Evolutionary conservation across 2,329 filamentous ascomycete species (phyloP).

Genomic region (Pseudocercospora pini-densiflorae): DNA sequence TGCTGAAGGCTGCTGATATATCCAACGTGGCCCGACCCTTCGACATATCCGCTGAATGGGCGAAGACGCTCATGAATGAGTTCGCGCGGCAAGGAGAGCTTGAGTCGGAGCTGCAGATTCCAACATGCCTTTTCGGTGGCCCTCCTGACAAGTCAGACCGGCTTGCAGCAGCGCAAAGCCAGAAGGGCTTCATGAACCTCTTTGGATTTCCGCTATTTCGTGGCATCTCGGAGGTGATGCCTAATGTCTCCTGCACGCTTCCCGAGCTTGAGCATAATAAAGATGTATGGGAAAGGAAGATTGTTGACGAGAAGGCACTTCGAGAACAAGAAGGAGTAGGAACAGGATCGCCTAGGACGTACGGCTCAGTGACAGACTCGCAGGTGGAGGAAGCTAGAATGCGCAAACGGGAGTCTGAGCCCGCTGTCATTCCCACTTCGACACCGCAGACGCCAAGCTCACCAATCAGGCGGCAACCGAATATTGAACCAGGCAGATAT

Average conservation of each 20-base stretch:
- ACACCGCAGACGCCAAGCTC: constrained; percentile 29
- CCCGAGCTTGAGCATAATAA: constrained; percentile 81
- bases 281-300: constrained; percentile 69
- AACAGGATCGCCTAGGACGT: constrained; percentile 32
- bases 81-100: constrained; percentile 92
- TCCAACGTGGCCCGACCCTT: constrained; percentile 94
- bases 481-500: constrained; percentile 19
- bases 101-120: constrained; percentile 85
- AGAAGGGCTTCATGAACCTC: constrained; percentile 95
- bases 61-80: constrained; percentile 90
- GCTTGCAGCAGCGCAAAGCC: constrained; percentile 80
- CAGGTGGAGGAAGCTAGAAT: constrained; percentile 39
- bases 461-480: constrained; percentile 27
- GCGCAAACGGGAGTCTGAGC: constrained; percentile 37
- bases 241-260: constrained; percentile 81
- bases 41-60: constrained; percentile 84
- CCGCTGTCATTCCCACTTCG: constrained; percentile 29
- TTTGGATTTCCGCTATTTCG: constrained; percentile 93
- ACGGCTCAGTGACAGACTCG: constrained; percentile 36
- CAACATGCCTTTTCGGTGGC: constrained; percentile 79
- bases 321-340: constrained; percentile 35
- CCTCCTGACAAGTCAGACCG: constrained; percentile 82
- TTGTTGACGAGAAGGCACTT: constrained; percentile 66
- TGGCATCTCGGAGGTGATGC: constrained; percentile 82
- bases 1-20: constrained; percentile 99